Evolutionary conservation across 768 basidiomycete genomes (phyloP), one percentile per base, ranked within the genome.

Genomic region (Boletellus sp.): DNA sequence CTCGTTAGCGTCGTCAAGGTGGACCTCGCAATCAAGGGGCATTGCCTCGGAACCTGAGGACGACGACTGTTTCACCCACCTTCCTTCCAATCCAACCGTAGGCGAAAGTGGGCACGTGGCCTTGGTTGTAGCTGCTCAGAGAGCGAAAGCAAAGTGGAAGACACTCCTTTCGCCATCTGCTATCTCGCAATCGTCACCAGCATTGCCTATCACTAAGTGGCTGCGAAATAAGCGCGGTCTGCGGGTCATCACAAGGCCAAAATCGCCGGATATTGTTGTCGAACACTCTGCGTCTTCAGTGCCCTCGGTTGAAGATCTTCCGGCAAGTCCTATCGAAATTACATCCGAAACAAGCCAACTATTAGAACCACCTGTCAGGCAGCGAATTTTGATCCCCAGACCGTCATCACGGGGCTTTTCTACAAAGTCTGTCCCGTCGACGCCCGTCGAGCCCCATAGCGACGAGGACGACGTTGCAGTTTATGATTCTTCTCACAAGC

Each of bases 401-500:
- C 58, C 55, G 23, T 56, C 65, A 0, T 68, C 67, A 10, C 64
- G 63, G 5, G 65, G 62, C 1, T 52, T 66, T 40, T 67, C 66
- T 35, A 48, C 57, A 17, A 67, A 65, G 36, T 67, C 66, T 40
- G 54, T 43, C 15, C 67, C 66, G 32, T 57, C 64, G 22, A 65
- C 65, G 4, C 62, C 65, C 15, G 42, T 70, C 44, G 76, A 77
- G 32, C 66, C 70, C 4, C 67, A 71, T 23, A 67, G 20, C 20
- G 46, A 70, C 31, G 65, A 71, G 1, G 76, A 75, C 28, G 79
- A 79, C 36, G 77, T 75, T 58, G 86, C 84, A 16, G 82, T 87
- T 3, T 91, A 90, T 60, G 90, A 92, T 66, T 83, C 85, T 23
- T 91, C 89, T 10, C 73, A 79, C 58, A 91, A 92, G 66, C 79